Conservation (phyloP, 1,139 yeast genomes). For the Protomyces lactucae-debilis region DNA sequence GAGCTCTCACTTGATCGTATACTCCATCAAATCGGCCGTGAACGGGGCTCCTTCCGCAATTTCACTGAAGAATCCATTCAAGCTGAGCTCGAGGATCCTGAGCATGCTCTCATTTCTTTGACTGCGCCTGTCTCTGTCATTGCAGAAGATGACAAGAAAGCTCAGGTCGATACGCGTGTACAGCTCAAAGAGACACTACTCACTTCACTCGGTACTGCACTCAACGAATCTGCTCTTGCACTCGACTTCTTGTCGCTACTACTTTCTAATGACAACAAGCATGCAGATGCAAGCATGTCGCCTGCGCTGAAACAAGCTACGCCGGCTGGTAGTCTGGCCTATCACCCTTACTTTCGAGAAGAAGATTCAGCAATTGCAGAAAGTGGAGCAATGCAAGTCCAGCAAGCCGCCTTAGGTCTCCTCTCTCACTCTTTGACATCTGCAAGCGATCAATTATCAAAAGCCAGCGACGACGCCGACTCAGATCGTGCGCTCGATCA, state of each 20-base stretch:
- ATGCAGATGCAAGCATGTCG: slow-evolving; percentile 84
- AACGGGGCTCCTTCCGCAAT: slow-evolving; percentile 47
- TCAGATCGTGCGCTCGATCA: slow-evolving; percentile 4
- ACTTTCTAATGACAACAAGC: slow-evolving; percentile 75
- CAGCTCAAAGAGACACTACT: slow-evolving; percentile 44
- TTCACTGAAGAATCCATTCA: slow-evolving; percentile 55
- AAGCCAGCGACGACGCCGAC: not conserved
- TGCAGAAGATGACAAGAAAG: not conserved
- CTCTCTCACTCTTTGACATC: slow-evolving; percentile 63
- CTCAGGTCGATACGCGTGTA: not conserved
- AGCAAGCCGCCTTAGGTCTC: slow-evolving; percentile 70
- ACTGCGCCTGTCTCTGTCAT: too few species aligned
- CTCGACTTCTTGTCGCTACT: slow-evolving; percentile 81
- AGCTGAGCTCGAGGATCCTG: slow-evolving; percentile 43
- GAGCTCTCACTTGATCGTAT: not conserved
- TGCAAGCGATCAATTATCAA: slow-evolving; percentile 44
- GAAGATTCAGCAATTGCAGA: slow-evolving; percentile 56
- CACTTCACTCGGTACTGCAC: slow-evolving; percentile 56
- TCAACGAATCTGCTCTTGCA: slow-evolving; percentile 83
- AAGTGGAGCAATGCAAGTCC: slow-evolving; percentile 35
- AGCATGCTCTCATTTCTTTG: not conserved
- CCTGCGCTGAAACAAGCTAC: slow-evolving; percentile 74
- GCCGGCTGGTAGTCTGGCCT: slow-evolving; percentile 64
- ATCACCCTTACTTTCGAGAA: not conserved
- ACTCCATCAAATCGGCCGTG: slow-evolving; percentile 45